Percentiles rank a stretch among this genome's conserved stretches.
Evolutionary conservation across 140 eudicot genomes (phyloP).

Genomic region (Stevia rebaudiana): DNA sequence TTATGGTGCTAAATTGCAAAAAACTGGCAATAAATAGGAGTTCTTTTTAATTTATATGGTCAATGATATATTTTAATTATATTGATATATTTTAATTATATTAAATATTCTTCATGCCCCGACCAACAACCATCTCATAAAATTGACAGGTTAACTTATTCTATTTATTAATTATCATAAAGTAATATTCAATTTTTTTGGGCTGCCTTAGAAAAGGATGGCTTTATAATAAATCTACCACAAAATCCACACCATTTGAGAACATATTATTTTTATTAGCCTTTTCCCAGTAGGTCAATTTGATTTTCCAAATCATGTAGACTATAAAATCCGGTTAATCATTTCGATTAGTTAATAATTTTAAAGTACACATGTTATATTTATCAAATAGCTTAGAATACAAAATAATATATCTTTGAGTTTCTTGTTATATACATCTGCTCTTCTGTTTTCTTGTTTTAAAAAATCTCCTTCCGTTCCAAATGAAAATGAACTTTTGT

Average conservation of each 20-base stretch:
- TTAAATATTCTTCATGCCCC: slow-evolving; percentile 5
- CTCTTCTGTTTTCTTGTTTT: not conserved
- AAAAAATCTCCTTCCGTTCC: no score
- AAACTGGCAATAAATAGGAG: not conserved
- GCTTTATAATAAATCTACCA: slow-evolving; percentile 20
- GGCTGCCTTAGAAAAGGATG: slow-evolving; percentile 13
- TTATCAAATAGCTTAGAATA: not conserved
- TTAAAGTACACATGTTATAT: not conserved
- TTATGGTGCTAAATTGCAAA: no score
- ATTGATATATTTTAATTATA: not conserved
- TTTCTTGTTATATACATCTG: not conserved
- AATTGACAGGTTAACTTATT: slow-evolving; percentile 25
- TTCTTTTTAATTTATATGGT: not conserved
- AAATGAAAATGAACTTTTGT: not conserved
- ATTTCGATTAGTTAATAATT: not conserved
- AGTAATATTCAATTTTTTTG: slow-evolving; percentile 21
- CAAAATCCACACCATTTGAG: slow-evolving; percentile 13
- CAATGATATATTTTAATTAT: not conserved
- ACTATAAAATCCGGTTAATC: not conserved
- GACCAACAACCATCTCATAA: slow-evolving; percentile 29
- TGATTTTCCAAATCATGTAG: not conserved
- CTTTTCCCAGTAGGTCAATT: not conserved
- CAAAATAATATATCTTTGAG: not conserved
- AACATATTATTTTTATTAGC: not conserved
- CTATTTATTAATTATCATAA: not conserved